Base-by-base conservation (phyloP, 768 basidiomycete species). In the Mycena maculata region DNA sequence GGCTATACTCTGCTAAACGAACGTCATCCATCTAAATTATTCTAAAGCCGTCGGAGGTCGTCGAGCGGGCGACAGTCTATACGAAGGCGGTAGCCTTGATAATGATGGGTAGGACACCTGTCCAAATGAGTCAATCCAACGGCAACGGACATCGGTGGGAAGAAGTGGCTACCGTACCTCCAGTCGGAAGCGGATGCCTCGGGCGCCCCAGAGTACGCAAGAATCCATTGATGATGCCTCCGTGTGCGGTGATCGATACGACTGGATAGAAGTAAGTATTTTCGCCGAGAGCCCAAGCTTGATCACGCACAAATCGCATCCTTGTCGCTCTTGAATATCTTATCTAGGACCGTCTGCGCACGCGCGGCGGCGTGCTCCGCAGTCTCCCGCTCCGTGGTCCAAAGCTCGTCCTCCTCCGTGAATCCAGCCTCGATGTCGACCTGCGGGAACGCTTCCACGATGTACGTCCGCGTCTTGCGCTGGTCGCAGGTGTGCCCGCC, bases 401-500 rank as follows among this genome's bases (percentile, higher is more conserved):
- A 93, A 0, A 89, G 75, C 20, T 82, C 77, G 71, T 94, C 92
- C 18, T 87, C 80, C 73, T 93, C 92, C 0, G 83, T 76, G 58
- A 94, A 86, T 0, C 82, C 85, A 1, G 75, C 73, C 71, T 93
- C 90, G 48, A 92, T 83, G 10, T 56, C 68, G 72, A 89, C 89
- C 6, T 77, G 74, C 0, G 89, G 87, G 72, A 87, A 92, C 8
- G 81, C 70, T 0, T 63, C 61, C 0, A 75, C 70, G 65, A 93
- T 88, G 59, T 85, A 82, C 0, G 85, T 81, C 33, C 77, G 80
- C 2, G 82, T 79, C 22, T 81, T 80, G 16, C 92, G 85, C 68
- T 85, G 84, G 75, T 94, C 92, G 71, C 91, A 92, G 0, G 91
- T 92, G 64, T 92, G 91, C 1, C 86, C 83, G 0, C 91, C 87